phyloP scores from a whole-genome alignment of 257 asterid species.

The Solanum appendiculatum region DNA sequence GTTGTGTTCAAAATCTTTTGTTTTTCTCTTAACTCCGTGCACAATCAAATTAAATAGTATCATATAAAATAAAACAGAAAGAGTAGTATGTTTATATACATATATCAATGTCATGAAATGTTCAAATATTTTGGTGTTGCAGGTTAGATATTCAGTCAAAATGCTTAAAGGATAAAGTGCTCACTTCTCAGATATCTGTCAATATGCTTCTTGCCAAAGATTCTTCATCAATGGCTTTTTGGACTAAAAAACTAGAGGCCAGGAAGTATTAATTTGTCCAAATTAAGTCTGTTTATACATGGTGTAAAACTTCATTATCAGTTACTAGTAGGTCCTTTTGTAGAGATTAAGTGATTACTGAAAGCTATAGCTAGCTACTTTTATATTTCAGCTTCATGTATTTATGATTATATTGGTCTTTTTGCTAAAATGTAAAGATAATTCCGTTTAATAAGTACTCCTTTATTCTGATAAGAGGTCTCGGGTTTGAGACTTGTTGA shows the following conservation, averaged over 20 bases:
- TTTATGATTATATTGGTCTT: not conserved
- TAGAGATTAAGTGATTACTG: not conserved
- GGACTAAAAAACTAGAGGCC: not conserved
- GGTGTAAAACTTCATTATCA: not conserved
- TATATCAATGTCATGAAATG: not conserved
- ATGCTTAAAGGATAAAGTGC: conserved; percentile 10
- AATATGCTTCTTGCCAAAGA: not conserved
- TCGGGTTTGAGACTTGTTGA: not conserved
- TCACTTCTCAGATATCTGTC: conserved; percentile 33
- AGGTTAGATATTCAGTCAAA: not conserved
- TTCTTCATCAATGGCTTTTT: not conserved
- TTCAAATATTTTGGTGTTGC: not conserved
- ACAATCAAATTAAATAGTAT: not conserved
- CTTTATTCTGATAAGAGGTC: not conserved
- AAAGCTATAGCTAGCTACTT: not conserved
- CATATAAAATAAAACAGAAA: not conserved
- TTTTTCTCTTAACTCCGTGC: not conserved
- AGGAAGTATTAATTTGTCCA: not conserved
- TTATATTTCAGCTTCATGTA: not conserved
- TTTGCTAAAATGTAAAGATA: not conserved
- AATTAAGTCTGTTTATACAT: not conserved
- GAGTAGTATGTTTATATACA: not conserved
- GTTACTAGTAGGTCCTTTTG: not conserved
- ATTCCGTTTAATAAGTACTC: not conserved
- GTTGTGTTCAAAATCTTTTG: not conserved